Evolutionary conservation across 1,284 basidiomycete species (phyloP), one percentile per base, ranked within the genome.

Genomic region (Cryptococcus depauperatus): DNA sequence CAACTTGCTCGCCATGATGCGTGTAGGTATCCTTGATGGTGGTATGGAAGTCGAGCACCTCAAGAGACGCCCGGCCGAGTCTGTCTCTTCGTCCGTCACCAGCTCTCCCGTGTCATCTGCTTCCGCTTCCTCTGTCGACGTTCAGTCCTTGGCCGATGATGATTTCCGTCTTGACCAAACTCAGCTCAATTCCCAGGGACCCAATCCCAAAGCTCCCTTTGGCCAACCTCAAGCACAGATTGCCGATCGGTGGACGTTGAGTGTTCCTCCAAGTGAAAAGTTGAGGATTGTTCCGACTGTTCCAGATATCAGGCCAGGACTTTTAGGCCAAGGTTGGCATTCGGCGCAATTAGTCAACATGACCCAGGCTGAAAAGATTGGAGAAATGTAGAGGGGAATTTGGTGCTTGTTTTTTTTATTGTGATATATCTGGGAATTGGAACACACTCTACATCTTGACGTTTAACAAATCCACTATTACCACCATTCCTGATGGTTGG

Each of bases 21-120:
- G 89, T 44, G 89, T 93, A 33, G 89, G 88, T 55, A 77, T 86
- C 41, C 73, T 93, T 39, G 80, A 83, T 46, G 87, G 86, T 42
- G 89, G 88, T 41, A 74, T 77, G 44, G 77, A 82, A 51, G 81
- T 82, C 47, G 82, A 84, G 61, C 47, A 54, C 47, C 55, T 72
- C 44, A 71, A 70, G 54, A 48, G 56, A 41, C 48, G 42, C 35
- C 58, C 53, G 14, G 57, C 58, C 41, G 57, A 58, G 23, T 64
- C 59, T 3, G 48, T 48, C 14, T 47, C 54, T 16, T 66, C 66
- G 2, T 59, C 58, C 9, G 45, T 42, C 40, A 55, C 53, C 16
- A 59, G 52, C n/a, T 59, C 58, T 27, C 57, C 56, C 34, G 58
- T 59, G 8, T 56, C 58, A 16, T 49, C 55, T 16, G 61, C 62